Percentiles rank a stretch among this genome's conserved stretches.
Evolutionary conservation across 805 yeast species (phyloP).

Genomic region (Danielia reshetovae): DNA sequence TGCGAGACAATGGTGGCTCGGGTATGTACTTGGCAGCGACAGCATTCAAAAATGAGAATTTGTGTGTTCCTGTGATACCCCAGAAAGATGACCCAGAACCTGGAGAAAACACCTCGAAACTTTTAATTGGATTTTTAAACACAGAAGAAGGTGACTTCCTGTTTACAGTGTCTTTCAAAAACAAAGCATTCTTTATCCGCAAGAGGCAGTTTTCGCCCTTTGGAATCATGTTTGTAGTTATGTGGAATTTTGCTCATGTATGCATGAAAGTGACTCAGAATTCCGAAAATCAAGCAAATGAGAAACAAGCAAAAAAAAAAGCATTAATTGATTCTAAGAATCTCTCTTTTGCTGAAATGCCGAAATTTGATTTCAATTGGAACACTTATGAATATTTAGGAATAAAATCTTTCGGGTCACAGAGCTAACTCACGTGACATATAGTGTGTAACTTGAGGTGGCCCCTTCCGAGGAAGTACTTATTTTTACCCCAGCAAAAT

Average conservation of each 20-base stretch:
- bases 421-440: too few relatives aligned
- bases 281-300: not conserved
- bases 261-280: too few relatives aligned
- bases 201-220: slow-evolving; percentile 14
- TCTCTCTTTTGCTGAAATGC: too few relatives aligned
- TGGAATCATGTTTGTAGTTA: too few relatives aligned
- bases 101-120: slow-evolving; percentile 19
- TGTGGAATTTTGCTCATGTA: too few relatives aligned
- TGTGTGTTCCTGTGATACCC: slow-evolving; percentile 40
- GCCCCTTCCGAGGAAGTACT: too few relatives aligned
- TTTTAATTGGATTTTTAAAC: slow-evolving; percentile 24
- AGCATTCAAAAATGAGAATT: slow-evolving; percentile 50
- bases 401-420: too few relatives aligned
- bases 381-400: too few relatives aligned
- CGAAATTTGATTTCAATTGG: too few relatives aligned
- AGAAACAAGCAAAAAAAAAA: not conserved
- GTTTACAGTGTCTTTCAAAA: slow-evolving; percentile 10
- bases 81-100: slow-evolving; percentile 20
- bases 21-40: slow-evolving; percentile 54
- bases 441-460: too few relatives aligned
- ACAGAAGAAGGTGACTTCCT: slow-evolving; percentile 8
- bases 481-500: not conserved
- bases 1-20: slow-evolving; percentile 49
- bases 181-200: slow-evolving; percentile 21
- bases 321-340: too few relatives aligned